phyloP scores from a whole-genome alignment of 2,329 filamentous ascomycete species.

The Sporothrix humicola region DNA sequence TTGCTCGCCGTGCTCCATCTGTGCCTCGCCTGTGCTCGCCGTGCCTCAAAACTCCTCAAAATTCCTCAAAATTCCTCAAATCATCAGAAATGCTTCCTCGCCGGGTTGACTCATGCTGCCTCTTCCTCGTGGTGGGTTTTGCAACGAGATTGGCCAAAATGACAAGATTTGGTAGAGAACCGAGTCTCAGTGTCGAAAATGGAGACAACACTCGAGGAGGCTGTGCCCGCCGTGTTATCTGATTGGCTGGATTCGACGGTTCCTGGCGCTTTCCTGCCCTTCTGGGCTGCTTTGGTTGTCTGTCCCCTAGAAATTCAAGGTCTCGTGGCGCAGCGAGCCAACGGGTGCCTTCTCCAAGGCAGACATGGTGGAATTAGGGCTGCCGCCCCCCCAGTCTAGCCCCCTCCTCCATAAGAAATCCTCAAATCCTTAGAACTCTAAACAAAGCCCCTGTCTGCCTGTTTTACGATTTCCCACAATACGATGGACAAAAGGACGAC shows the following conservation, averaged over 20 bases:
- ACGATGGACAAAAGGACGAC: background rate
- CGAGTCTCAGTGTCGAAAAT: too few relatives aligned
- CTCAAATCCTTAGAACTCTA: too few relatives aligned
- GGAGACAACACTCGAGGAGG: background rate
- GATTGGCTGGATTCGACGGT: background rate
- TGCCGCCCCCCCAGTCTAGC: background rate
- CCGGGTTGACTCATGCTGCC: background rate
- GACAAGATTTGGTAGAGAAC: background rate
- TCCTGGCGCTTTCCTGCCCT: background rate
- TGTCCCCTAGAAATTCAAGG: too few relatives aligned
- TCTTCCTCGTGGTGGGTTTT: background rate
- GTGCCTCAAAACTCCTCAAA: background rate
- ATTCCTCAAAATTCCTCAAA: background rate
- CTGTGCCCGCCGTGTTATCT: constrained; percentile 21
- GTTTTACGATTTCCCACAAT: too few relatives aligned
- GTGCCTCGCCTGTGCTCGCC: background rate
- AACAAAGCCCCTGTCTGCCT: background rate
- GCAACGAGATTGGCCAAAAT: background rate
- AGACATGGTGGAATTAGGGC: constrained; percentile 11
- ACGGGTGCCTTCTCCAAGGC: constrained; percentile 26
- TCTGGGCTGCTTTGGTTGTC: background rate
- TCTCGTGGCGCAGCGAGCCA: constrained; percentile 5
- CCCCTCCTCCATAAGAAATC: background rate
- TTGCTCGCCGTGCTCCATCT: background rate
- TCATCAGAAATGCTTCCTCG: background rate